Conservation (phyloP, 768 basidiomycete species). For the Chalciporus pseudorubinellus region DNA sequence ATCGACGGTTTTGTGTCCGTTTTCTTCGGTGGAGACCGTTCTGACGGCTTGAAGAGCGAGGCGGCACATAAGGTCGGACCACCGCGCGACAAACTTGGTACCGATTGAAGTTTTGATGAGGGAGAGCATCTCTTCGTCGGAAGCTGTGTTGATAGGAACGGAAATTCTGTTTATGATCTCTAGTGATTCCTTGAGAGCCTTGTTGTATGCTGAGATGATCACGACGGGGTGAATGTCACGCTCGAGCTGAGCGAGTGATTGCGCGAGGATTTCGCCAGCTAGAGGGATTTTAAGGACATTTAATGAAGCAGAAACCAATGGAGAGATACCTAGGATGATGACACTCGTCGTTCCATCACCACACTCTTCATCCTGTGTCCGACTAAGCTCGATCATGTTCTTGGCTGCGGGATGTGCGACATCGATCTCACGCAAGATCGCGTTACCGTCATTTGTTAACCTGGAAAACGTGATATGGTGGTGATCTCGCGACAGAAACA, state of each 20-base stretch:
- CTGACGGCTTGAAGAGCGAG: conserved; percentile 92
- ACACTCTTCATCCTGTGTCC: conserved; percentile 98
- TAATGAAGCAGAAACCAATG: background rate
- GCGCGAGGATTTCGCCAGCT: conserved; percentile 97
- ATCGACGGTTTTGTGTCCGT: conserved; percentile 84
- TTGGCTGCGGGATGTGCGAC: conserved; percentile 99
- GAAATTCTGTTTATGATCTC: conserved; percentile 87
- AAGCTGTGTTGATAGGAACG: conserved; percentile 80
- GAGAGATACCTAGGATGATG: conserved; percentile 82
- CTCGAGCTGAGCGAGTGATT: conserved; percentile 89
- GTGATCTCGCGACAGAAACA: background rate
- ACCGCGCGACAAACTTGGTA: conserved; percentile 94
- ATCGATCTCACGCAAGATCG: conserved; percentile 96
- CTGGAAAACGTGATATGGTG: conserved; percentile 38
- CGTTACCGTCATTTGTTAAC: conserved; percentile 98
- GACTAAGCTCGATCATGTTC: conserved; percentile 97
- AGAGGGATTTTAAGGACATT: background rate
- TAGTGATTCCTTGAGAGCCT: conserved; percentile 89
- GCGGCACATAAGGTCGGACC: conserved; percentile 97
- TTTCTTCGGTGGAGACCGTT: conserved; percentile 77
- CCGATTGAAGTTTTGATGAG: conserved; percentile 99
- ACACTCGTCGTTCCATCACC: conserved; percentile 98
- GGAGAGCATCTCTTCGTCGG: conserved; percentile 89
- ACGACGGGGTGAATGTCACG: conserved; percentile 98
- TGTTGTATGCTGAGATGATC: conserved; percentile 97